Evolutionary conservation across 306 rosid genomes (phyloP), one percentile per base, ranked within the genome.

Genomic region (Vachellia collinsii): DNA sequence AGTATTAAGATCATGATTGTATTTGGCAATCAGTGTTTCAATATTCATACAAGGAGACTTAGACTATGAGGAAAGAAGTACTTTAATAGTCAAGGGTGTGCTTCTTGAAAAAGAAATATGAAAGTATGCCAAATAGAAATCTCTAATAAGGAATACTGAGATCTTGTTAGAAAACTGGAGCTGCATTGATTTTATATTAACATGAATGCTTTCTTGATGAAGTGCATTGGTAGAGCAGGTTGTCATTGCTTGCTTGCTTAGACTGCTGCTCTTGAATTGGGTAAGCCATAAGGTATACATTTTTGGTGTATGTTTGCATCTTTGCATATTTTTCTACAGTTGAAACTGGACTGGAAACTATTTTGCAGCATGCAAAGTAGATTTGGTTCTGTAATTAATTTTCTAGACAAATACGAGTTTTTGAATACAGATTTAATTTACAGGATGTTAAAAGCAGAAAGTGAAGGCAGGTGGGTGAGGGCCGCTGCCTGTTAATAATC

Each of bases 21-120:
- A 70, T 74, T 74, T 63, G 37, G 51, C 62, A 66, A 47, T 58
- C 63, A 44, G 73, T 69, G 80, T 73, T 67, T 59, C 70, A 42
- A 74, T 68, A 73, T 67, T 7, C 77, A 29, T 11, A 72, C 36
- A n/a, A 16, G 14, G 58, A 61, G 67, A 25, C 61, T 70, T 70
- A 53, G 59, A 51, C 34, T 17, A 19, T n/a, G n/a, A 51, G 64
- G 62, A 39, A 36, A 13, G 48, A 77, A 77, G 48, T 39, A 43
- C 6, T 19, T 8, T 8, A 10, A 1, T 29, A 61, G 39, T 62
- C 42, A 25, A 68, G 66, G 1, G 68, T 48, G 48, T 25, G 19
- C 58, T 61, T 41, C 56, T 41, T 29, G n/a, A 73, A 61, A 53
- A 50, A 51, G 47, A 29, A 29, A 29, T 29, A n/a, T 34, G 20